Evolutionary conservation across 2,329 filamentous ascomycete species (phyloP).

Genomic region (Fusarium drepaniforme): DNA sequence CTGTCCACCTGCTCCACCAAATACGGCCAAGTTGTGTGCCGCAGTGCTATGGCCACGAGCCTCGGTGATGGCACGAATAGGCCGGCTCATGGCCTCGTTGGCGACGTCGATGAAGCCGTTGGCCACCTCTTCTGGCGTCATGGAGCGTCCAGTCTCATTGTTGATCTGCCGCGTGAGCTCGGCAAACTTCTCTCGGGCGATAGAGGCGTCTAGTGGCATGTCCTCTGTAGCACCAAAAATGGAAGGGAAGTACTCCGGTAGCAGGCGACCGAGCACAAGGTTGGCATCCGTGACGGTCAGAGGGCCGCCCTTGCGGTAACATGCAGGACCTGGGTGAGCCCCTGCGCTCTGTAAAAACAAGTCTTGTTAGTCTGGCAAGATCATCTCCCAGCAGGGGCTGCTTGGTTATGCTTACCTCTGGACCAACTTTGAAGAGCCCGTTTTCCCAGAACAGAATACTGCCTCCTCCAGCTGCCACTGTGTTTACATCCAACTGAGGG

Average conservation of each 20-base stretch:
- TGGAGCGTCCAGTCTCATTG: not conserved
- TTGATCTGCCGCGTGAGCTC: not conserved
- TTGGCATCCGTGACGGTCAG: conserved; percentile 80
- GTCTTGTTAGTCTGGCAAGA: not conserved
- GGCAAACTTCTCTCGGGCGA: not conserved
- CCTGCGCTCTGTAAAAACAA: not conserved
- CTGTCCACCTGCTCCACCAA: conserved; percentile 82
- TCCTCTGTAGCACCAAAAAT: not conserved
- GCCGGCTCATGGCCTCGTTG: conserved; percentile 81
- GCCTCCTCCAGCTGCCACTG: conserved; percentile 66
- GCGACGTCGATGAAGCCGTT: conserved; percentile 51
- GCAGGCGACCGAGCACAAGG: conserved; percentile 69
- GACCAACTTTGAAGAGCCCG: conserved; percentile 77
- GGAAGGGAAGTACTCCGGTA: conserved; percentile 71
- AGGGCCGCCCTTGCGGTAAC: conserved; percentile 76
- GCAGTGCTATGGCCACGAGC: conserved; percentile 56
- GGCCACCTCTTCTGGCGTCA: not conserved
- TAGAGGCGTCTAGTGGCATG: not conserved
- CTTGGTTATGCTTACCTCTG: conserved; percentile 42
- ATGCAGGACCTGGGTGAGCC: conserved; percentile 77
- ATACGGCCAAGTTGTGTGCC: conserved; percentile 46
- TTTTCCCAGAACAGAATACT: conserved; percentile 74
- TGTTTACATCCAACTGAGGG: conserved; percentile 80
- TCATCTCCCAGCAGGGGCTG: not conserved
- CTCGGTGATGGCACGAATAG: conserved; percentile 79